phyloP scores from a whole-genome alignment of 1,284 basidiomycete genomes.

The Ceratobasidium sp. region DNA sequence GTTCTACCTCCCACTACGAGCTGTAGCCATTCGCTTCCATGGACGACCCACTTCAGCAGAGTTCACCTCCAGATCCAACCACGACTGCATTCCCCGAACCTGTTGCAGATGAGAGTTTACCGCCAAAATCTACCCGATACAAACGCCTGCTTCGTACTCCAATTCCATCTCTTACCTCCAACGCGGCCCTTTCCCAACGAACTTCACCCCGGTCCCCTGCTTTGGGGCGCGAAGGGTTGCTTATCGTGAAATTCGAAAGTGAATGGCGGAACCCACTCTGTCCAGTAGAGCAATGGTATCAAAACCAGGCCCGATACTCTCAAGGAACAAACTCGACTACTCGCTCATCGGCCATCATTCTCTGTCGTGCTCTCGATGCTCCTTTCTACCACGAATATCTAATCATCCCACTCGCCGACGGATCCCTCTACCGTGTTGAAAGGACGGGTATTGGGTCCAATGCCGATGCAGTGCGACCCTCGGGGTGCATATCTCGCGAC shows the following conservation, averaged over 20 bases:
- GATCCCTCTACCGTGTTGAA: constrained; percentile 17
- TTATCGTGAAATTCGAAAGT: not conserved
- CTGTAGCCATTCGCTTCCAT: no score
- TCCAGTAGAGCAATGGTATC: constrained; percentile 35
- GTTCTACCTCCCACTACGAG: no score
- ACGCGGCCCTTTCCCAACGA: no score
- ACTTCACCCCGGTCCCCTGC: no score
- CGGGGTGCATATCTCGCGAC: not conserved
- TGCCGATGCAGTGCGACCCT: not conserved
- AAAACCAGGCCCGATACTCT: not conserved
- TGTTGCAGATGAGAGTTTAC: no score
- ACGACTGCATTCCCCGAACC: no score
- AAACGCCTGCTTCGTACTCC: no score
- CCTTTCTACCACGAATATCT: constrained; percentile 36
- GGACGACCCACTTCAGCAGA: no score
- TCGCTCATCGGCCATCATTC: not conserved
- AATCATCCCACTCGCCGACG: not conserved
- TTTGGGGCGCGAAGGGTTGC: not conserved
- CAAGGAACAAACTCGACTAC: not conserved
- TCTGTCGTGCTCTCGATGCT: not conserved
- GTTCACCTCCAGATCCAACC: no score
- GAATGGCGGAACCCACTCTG: constrained; percentile 15
- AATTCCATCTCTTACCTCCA: no score
- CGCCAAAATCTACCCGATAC: no score
- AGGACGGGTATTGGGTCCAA: constrained; percentile 1